Base-by-base conservation (phyloP, 768 basidiomycete species). In the Podaxis pistillaris region DNA sequence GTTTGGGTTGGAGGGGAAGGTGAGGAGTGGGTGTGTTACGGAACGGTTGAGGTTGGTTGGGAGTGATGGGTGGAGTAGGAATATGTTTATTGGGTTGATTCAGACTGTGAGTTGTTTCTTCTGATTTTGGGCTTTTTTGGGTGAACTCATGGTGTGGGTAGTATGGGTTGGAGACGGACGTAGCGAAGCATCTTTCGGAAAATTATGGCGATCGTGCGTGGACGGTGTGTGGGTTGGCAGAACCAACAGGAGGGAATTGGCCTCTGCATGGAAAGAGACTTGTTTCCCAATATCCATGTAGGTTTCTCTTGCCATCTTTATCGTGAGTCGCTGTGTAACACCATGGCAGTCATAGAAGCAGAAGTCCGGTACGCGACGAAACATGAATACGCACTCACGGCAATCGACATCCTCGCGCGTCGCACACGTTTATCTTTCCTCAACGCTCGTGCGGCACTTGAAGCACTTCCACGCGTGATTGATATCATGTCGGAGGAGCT, bases 171-270 rank as follows among this genome's bases (percentile, higher is more conserved):
- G 91, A 93, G 63, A 89, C 91, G 0, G 96, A 96, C 28, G 92
- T 98, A 3, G 96, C 96, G 2, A 90, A 90, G 70, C 95, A 98
- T 69, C 81, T 99, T 3, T 87, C 94, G n/a, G 88, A 92, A 58
- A 91, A 88, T 68, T 98, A 99, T 70, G 96, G 96, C 26, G 95
- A 97, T 74, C 90, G 95, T 56, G 95, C 96, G 0, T 98, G 96
- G 96, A 90, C 91, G 0, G 93, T 98, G 0, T 91, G 90, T 68
- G 85, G 87, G 0, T 83, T 95, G 62, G 89, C 91, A 1, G 81
- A 87, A 55, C 85, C 88, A 2, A 94, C 93, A 0, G 90, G 90
- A 30, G 80, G 82, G 59, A 81, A 78, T 11, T 96, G 91, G 94
- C 94, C 95, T n/a, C 75, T 94, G 11, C 88, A 96, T 69, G 96